Evolutionary conservation across 352 stramenopile species (phyloP).

Genomic region (Pelagophyceae sp.): DNA sequence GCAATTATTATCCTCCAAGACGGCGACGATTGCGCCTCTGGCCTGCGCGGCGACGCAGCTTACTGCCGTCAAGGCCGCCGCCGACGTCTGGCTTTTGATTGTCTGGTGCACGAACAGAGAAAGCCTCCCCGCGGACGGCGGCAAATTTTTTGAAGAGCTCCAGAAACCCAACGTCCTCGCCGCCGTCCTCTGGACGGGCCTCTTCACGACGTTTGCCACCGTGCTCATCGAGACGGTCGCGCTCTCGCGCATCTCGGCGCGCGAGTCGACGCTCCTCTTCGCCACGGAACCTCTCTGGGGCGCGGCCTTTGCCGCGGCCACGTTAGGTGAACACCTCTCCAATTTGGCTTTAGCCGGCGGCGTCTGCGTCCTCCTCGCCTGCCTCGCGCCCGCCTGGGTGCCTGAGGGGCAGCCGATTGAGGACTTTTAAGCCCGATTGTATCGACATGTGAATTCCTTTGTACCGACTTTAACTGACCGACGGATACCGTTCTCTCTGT

Average conservation of each 20-base stretch:
- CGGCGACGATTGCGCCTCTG: neutral
- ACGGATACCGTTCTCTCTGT: too few species aligned
- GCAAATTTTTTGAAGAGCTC: too few species aligned
- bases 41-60: neutral
- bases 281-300: constrained; percentile 63
- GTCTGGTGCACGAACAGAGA: neutral
- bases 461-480: too few species aligned
- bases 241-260: constrained; percentile 41
- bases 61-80: neutral
- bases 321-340: constrained; percentile 45
- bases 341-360: constrained; percentile 46
- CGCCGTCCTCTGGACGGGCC: constrained; percentile 38
- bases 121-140: neutral
- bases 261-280: constrained; percentile 55
- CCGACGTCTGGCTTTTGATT: neutral
- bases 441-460: too few species aligned
- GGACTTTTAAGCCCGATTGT: too few species aligned
- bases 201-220: constrained; percentile 52
- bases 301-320: constrained; percentile 44
- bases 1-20: too few species aligned
- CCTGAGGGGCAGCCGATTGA: too few species aligned
- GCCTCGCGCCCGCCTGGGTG: constrained; percentile 34
- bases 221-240: constrained; percentile 52
- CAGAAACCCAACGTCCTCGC: constrained; percentile 1
- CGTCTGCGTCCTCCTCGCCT: constrained; percentile 47